Conservation (phyloP, 305 asterid genomes). For the Fraxinus velutina region DNA sequence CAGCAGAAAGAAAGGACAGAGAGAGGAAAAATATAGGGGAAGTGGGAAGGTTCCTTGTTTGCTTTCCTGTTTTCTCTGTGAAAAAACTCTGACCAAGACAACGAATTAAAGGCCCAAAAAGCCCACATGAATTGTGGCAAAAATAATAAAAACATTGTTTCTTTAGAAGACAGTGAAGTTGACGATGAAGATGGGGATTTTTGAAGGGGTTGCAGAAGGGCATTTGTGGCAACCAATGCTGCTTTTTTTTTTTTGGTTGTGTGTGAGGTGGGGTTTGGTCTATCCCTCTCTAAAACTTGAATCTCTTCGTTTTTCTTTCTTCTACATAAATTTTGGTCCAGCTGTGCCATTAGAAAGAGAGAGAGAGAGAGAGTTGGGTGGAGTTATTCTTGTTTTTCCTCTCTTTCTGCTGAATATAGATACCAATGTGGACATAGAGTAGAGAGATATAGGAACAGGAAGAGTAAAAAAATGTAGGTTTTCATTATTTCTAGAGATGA, state of each 20-base stretch:
- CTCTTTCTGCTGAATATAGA: slow-evolving; percentile 30
- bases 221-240: slow-evolving; percentile 56
- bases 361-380: not conserved
- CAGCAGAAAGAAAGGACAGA: slow-evolving; percentile 31
- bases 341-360: slow-evolving; percentile 7
- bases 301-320: not conserved
- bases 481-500: slow-evolving; percentile 24
- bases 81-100: slow-evolving; percentile 73
- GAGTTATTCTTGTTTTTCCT: slow-evolving; percentile 20
- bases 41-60: slow-evolving; percentile 60
- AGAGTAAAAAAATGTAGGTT: slow-evolving; percentile 7
- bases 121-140: slow-evolving; percentile 58
- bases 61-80: slow-evolving; percentile 69
- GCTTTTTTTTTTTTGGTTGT: slow-evolving; percentile 33
- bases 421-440: slow-evolving; percentile 17
- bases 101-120: slow-evolving; percentile 51
- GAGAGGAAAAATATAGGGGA: slow-evolving; percentile 31
- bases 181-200: slow-evolving; percentile 60
- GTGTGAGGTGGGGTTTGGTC: slow-evolving; percentile 40
- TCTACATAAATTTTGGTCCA: not conserved
- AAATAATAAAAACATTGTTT: slow-evolving; percentile 34
- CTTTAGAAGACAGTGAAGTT: slow-evolving; percentile 52
- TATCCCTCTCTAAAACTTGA: slow-evolving; percentile 7
- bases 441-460: slow-evolving; percentile 27
- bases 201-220: slow-evolving; percentile 77